phyloP scores from a whole-genome alignment of 2,329 filamentous ascomycete genomes.

The Penicillium sp. region DNA sequence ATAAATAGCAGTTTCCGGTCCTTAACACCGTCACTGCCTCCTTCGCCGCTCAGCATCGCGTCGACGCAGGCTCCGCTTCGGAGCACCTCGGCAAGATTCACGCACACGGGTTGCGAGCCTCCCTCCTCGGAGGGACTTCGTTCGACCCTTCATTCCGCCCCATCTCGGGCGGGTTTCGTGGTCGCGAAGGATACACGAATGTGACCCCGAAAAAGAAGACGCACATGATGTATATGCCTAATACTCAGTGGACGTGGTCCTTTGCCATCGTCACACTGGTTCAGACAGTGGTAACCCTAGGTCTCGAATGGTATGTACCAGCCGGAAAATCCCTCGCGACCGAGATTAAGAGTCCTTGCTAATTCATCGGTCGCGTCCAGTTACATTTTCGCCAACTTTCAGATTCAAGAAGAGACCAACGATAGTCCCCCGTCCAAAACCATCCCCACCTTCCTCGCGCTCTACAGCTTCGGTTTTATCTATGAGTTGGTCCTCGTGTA shows the following conservation, averaged over 20 bases:
- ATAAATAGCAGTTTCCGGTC: conserved; percentile 29
- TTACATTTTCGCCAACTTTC: conserved; percentile 88
- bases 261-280: conserved; percentile 74
- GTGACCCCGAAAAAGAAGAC: conserved; percentile 35
- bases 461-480: conserved; percentile 96
- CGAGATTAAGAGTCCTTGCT: not conserved
- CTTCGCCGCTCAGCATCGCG: conserved; percentile 27
- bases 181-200: conserved; percentile 53
- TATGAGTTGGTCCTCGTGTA: conserved; percentile 89
- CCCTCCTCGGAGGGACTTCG: conserved; percentile 62
- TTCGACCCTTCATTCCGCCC: conserved; percentile 54
- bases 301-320: conserved; percentile 76
- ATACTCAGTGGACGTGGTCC: conserved; percentile 82
- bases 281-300: conserved; percentile 79
- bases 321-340: not conserved
- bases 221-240: conserved; percentile 72
- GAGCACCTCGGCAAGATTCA: conserved; percentile 55
- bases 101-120: conserved; percentile 58
- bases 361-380: conserved; percentile 48
- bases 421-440: conserved; percentile 55
- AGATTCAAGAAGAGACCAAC: conserved; percentile 54
- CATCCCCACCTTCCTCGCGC: conserved; percentile 91
- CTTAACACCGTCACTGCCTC: conserved; percentile 38
- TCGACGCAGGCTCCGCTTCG: conserved; percentile 41
- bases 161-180: conserved; percentile 53